Base-by-base conservation (phyloP, 2,329 filamentous ascomycete genomes). In the Reticulascus tulasneorum region DNA sequence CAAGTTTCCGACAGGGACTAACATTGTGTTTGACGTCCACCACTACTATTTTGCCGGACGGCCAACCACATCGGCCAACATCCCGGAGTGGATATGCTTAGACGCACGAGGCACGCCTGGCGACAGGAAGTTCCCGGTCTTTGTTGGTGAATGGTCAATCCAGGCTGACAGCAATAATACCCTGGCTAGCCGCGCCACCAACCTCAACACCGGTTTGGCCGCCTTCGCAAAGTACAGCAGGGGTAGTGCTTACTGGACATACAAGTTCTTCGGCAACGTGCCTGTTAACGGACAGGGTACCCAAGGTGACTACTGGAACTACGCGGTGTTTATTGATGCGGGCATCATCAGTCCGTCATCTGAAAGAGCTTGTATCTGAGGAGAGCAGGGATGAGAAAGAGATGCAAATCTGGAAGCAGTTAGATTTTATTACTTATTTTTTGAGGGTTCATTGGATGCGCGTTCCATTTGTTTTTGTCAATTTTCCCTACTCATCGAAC, bases 291-390 rank as follows among this genome's bases (percentile, higher is more conserved):
- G 34, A n/a, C 15, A 37, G 16, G 27, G 34, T 3, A 32, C 21
- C 7, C 27, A 37, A 22, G 27, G 28, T 20, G 35, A 37, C 11
- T 37, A 37, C 13, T 37, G 35, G 35, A 33, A 26, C 23, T 37
- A 37, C 21, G 35, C 30, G 19, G 18, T 13, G 3, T 33, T 33
- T 19, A 37, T 37, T 21, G 29, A 37, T 20, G 10, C 17, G 3
- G 28, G 35, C 6, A 13, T 37, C 28, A 33, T 37, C 11, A 18
- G n/a, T 6, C 35, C 28, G n/a, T 31, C 34, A 8, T 24, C 21
- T 15, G 21, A 8, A 4, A 23, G 21, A 23, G 24, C 31, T 16
- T 36, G 34, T 11, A n/a, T 28, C 9, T 31, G 10, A 19, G n/a
- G n/a, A n/a, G n/a, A n/a, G n/a, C n/a, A n/a, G n/a, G n/a, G n/a